Conservation (phyloP, 345 rosid species). For the Eucalyptus microcorys region DNA sequence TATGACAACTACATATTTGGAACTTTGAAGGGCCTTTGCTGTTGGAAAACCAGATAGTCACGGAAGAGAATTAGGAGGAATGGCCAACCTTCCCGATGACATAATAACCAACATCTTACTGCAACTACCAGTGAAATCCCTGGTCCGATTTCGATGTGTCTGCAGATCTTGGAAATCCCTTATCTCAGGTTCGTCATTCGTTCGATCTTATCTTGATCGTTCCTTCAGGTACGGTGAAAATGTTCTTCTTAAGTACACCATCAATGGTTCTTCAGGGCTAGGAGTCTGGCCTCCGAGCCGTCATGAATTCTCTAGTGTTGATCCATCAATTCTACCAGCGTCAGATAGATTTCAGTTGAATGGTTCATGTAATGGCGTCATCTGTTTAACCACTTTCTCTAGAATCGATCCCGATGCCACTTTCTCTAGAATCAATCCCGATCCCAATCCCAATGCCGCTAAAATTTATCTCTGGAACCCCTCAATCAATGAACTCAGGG, state of each 20-base stretch:
- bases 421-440: not conserved
- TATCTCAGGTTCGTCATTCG: not conserved
- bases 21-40: not conserved
- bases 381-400: not conserved
- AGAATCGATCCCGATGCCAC: not conserved
- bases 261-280: not conserved
- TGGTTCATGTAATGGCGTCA: not conserved
- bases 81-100: not conserved
- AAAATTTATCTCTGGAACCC: not conserved
- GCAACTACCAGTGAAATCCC: not conserved
- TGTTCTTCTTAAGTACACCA: not conserved
- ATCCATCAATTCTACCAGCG: not conserved
- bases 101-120: not conserved
- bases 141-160: not conserved
- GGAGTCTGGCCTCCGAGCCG: not conserved
- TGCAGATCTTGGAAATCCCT: not conserved
- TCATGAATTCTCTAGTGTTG: not conserved
- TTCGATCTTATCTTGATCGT: not conserved
- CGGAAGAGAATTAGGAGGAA: not conserved
- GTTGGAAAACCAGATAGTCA: not conserved
- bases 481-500: not conserved
- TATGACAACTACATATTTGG: not conserved
- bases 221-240: not conserved
- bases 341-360: not conserved
- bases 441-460: not conserved